Evolutionary conservation across 2,329 filamentous ascomycete species (phyloP).

Genomic region (Stemphylium vesicarium): DNA sequence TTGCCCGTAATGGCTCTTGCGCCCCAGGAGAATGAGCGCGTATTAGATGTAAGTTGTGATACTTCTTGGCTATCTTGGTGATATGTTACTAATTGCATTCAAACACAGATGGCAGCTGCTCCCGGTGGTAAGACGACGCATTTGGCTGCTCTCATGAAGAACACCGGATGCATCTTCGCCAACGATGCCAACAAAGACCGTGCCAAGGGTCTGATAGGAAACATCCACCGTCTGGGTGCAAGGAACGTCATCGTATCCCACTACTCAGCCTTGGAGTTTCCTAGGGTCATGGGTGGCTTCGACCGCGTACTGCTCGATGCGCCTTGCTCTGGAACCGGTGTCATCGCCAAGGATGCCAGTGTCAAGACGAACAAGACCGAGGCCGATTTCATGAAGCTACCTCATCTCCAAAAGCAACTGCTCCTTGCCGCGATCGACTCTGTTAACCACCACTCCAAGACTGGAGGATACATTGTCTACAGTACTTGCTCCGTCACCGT

Average conservation of each 20-base stretch:
- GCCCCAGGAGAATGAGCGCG: constrained; percentile 88
- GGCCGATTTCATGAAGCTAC: constrained; percentile 89
- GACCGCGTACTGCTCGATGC: constrained; percentile 93
- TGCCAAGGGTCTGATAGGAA: constrained; percentile 93
- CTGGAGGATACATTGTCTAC: constrained; percentile 94
- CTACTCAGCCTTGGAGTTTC: constrained; percentile 93
- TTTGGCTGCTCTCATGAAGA: constrained; percentile 96
- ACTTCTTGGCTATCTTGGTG: constrained; percentile 52
- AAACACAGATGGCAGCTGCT: constrained; percentile 61
- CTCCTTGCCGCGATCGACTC: constrained; percentile 93
- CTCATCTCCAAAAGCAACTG: constrained; percentile 94
- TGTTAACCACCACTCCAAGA: constrained; percentile 88
- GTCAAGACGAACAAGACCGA: constrained; percentile 95
- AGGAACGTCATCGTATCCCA: constrained; percentile 96
- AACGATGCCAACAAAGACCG: constrained; percentile 95
- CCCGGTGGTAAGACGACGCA: constrained; percentile 97
- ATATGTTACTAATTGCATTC: not conserved
- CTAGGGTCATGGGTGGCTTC: constrained; percentile 92
- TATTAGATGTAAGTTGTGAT: constrained; percentile 93
- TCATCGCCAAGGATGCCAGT: constrained; percentile 94
- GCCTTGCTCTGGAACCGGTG: constrained; percentile 94
- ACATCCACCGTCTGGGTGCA: constrained; percentile 91
- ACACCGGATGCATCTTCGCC: constrained; percentile 92
- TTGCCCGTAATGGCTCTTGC: constrained; percentile 96
- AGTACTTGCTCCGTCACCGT: constrained; percentile 95